Percentiles rank a stretch among this genome's conserved stretches.
Conservation (phyloP, 2,329 filamentous ascomycete genomes). For the Cercospora zeina region DNA sequence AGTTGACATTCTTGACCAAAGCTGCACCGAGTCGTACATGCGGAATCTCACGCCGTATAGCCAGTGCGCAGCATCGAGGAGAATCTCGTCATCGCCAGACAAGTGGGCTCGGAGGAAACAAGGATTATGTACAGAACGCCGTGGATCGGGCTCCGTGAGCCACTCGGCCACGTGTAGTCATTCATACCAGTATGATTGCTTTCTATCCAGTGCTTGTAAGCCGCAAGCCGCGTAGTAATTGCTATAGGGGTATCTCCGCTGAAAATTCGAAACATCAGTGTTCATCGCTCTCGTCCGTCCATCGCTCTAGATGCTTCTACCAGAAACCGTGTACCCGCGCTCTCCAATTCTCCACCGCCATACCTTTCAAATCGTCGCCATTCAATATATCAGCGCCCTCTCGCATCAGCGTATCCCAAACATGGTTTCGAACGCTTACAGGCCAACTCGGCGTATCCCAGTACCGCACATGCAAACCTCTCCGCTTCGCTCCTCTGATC, state of each 20-base stretch:
- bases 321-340: conserved; percentile 24
- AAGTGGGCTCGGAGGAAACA: not conserved
- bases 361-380: conserved; percentile 57
- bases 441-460: conserved; percentile 61
- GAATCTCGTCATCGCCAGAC: not conserved
- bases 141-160: not conserved
- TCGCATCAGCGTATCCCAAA: conserved; percentile 56
- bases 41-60: not conserved
- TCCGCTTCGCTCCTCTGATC: conserved; percentile 53
- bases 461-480: conserved; percentile 58
- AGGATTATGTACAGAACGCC: not conserved
- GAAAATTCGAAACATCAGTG: not conserved
- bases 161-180: not conserved
- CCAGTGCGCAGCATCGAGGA: not conserved
- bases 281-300: not conserved
- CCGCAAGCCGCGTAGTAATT: not conserved
- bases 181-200: conserved; percentile 1
- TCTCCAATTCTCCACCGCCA: conserved; percentile 52
- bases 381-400: conserved; percentile 59
- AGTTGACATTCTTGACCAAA: not conserved
- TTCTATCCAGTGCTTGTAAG: not conserved
- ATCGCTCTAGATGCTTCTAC: not conserved
- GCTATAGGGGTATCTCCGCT: conserved; percentile 2
- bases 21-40: not conserved
- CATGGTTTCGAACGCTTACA: conserved; percentile 52